phyloP scores from a whole-genome alignment of 2,329 filamentous ascomycete genomes.

The Nigrograna mackinnonii region DNA sequence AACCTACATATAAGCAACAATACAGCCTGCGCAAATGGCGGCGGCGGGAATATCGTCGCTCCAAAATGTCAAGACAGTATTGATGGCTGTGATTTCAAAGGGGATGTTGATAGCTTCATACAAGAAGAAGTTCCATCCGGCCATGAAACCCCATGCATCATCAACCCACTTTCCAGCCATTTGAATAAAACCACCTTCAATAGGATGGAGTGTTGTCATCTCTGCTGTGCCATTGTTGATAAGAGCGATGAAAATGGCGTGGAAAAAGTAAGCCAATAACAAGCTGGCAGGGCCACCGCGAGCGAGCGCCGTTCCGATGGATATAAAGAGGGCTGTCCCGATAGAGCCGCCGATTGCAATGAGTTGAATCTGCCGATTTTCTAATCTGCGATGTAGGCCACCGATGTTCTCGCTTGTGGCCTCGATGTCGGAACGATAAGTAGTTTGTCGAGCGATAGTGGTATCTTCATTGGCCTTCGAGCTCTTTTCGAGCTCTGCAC shows the following conservation, averaged over 20 bases:
- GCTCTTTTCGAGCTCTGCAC: too few species aligned
- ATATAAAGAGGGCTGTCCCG: constrained; percentile 64
- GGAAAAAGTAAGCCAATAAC: too few species aligned
- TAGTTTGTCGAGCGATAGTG: too few species aligned
- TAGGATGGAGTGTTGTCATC: constrained; percentile 4
- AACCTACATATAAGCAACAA: constrained; percentile 40
- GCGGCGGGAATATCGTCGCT: constrained; percentile 51
- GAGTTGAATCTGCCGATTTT: constrained; percentile 61
- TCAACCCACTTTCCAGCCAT: constrained; percentile 65
- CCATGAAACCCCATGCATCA: constrained; percentile 64
- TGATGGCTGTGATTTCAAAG: constrained; percentile 54
- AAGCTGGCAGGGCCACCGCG: constrained; percentile 46
- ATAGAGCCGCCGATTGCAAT: constrained; percentile 65
- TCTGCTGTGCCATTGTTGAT: too few species aligned
- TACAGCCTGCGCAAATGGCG: constrained; percentile 45
- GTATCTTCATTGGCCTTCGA: too few species aligned
- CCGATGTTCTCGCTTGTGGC: too few species aligned
- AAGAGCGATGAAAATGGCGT: too few species aligned
- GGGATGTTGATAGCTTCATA: constrained; percentile 57
- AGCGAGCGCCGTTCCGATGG: constrained; percentile 57
- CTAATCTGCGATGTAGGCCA: too few species aligned
- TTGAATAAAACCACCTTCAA: constrained; percentile 49
- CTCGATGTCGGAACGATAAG: too few species aligned
- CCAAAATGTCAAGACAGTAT: constrained; percentile 43
- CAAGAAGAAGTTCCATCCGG: constrained; percentile 57